Base-by-base conservation (phyloP, 352 stramenopile genomes). In the Ophiocytium majus region DNA sequence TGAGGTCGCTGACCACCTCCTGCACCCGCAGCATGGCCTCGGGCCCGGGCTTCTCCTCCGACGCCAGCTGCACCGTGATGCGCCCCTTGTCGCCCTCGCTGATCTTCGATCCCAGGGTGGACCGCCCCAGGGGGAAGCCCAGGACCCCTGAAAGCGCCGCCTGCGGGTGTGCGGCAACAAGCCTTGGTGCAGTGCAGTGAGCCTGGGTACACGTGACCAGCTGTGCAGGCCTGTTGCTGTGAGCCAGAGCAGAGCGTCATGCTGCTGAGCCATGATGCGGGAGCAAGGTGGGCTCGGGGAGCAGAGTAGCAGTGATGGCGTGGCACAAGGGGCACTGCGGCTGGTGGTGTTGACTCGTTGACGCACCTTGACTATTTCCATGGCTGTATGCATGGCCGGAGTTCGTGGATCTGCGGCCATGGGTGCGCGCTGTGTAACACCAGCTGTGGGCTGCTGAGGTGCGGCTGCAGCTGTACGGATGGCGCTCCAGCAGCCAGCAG, bases 51-150 rank as follows among this genome's bases (percentile, higher is more conserved):
- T 66, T 78, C 36, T 84, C 80, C 57, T 57, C 36, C 5, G 9
- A 14, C 5, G 75, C 75, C 36, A 81, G 71, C 35, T 86, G 84
- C 64, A 90, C 86, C 17, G 86, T 90, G 63, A 90, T 86, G 36
- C 86, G 86, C 28, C 74, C 86, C 57, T 82, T 85, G 80, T 90
- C 83, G 10, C 86, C 86, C 66, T 88, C 86, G 66, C 83, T 89
- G 63, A 87, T 88, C 0, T 85, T 75, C 34, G 80, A 85, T 9
- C 86, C 86, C 32, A 90, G 80, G 36, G 84, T 89, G 28, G 86
- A 89, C 76, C 82, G 80, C n/a, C 86, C 86, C 17, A 89, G 57
- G 43, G 86, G 86, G 50, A 89, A 89, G 35, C 86, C 86, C 10
- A 89, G 81, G 9, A 89, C 86, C 35, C 66, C 81, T n/a, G 84